Conservation (phyloP, 768 basidiomycete species). For the Tricholoma bakamatsutake region DNA sequence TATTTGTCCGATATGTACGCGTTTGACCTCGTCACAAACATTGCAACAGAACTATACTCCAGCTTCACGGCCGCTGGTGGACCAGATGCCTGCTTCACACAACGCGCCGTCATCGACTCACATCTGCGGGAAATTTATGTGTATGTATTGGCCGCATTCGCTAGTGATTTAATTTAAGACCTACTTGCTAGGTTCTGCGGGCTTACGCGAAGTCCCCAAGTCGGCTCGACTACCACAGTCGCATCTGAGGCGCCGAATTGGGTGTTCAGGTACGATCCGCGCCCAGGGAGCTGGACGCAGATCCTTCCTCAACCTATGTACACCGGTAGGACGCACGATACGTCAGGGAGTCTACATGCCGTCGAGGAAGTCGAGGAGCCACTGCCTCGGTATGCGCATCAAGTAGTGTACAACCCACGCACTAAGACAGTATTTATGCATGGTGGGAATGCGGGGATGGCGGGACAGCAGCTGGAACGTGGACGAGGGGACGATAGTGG, state of each 20-base stretch:
- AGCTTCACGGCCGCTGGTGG: constrained; percentile 60
- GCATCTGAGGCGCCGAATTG: constrained; percentile 52
- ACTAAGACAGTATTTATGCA: constrained; percentile 60
- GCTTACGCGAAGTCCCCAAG: constrained; percentile 37
- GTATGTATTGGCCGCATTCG: constrained; percentile 31
- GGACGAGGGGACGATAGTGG: constrained; percentile 21
- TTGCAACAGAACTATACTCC: constrained; percentile 54
- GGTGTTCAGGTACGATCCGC: constrained; percentile 57
- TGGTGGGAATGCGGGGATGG: constrained; percentile 64
- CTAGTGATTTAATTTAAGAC: not conserved
- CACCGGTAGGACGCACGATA: not conserved
- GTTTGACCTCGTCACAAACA: constrained; percentile 55
- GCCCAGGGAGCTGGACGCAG: constrained; percentile 61
- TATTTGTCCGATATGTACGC: constrained; percentile 75
- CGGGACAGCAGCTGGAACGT: constrained; percentile 13
- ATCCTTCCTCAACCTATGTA: constrained; percentile 36
- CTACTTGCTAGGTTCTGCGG: constrained; percentile 51
- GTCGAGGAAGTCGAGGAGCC: constrained; percentile 34
- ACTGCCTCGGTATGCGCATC: constrained; percentile 67
- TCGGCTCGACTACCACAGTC: constrained; percentile 34
- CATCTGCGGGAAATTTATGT: constrained; percentile 64
- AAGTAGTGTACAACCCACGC: constrained; percentile 64
- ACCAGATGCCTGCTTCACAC: constrained; percentile 68
- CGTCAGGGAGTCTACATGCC: not conserved
- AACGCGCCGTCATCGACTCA: constrained; percentile 65